These are phyloP conservation scores for Entophlyctis luteolus DNA, from an alignment of 192 early-diverging fungal genomes.

Conservation along the genomic window DNA sequence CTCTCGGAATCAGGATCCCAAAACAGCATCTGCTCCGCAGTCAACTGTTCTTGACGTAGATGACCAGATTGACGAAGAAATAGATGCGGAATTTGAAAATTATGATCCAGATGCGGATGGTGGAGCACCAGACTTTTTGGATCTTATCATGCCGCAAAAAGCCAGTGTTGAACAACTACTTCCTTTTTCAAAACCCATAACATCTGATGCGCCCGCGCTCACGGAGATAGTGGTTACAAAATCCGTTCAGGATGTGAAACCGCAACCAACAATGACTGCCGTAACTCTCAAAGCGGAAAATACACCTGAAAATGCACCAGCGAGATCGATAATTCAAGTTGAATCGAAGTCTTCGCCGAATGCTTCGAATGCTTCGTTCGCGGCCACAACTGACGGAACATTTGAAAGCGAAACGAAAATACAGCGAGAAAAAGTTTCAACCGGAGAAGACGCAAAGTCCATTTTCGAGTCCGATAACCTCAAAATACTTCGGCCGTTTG, in stretches of 20 bases:
- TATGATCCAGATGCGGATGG: slow-evolving; percentile 9
- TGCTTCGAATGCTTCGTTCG: too few relatives aligned
- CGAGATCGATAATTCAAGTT: too few relatives aligned
- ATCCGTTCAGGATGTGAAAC: too few relatives aligned
- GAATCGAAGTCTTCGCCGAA: too few relatives aligned
- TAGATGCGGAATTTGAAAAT: slow-evolving; percentile 10
- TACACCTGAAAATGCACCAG: background rate
- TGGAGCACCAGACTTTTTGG: slow-evolving; percentile 1
- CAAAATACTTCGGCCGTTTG: too few relatives aligned
- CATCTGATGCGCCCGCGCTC: background rate
- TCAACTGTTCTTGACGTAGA: background rate
- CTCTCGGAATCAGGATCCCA: background rate
- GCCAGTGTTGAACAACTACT: background rate
- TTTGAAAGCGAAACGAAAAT: too few relatives aligned
- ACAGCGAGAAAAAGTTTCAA: too few relatives aligned
- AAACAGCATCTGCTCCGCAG: background rate
- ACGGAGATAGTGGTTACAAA: background rate
- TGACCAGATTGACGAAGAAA: background rate
- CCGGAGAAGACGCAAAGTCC: too few relatives aligned
- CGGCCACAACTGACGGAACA: too few relatives aligned
- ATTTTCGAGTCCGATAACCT: too few relatives aligned
- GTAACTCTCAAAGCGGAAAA: background rate
- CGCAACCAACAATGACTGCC: background rate
- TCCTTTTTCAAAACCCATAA: background rate
- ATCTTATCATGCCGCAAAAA: slow-evolving; percentile 9